Evolutionary conservation across 345 rosid genomes (phyloP).

Genomic region (Passiflora organensis): DNA sequence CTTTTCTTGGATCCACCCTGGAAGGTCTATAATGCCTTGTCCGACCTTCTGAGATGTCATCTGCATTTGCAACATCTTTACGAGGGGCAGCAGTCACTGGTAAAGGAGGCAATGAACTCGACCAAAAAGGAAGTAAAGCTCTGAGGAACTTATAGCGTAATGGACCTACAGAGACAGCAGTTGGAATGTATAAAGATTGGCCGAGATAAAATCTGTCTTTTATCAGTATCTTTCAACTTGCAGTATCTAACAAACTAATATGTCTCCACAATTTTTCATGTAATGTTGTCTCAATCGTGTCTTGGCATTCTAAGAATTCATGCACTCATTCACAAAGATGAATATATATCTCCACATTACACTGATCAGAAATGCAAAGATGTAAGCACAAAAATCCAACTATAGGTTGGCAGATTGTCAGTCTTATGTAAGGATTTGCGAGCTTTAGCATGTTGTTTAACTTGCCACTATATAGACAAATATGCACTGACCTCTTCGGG

Average conservation of each 20-base stretch:
- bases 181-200: conserved; percentile 1
- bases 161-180: conserved; percentile 50
- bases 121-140: conserved; percentile 96
- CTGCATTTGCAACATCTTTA: conserved; percentile 58
- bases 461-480: not conserved
- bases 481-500: conserved; percentile 64
- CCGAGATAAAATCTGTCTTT: not conserved
- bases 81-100: conserved; percentile 96
- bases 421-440: not conserved
- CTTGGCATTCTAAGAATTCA: too few relatives aligned
- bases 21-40: conserved; percentile 60
- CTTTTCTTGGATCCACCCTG: conserved; percentile 82
- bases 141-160: conserved; percentile 82
- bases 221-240: too few relatives aligned
- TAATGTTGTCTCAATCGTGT: too few relatives aligned
- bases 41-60: conserved; percentile 65
- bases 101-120: conserved; percentile 88
- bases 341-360: not conserved
- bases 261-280: too few relatives aligned
- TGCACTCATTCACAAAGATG: too few relatives aligned
- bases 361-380: not conserved
- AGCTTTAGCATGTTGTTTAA: too few relatives aligned
- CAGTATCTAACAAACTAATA: too few relatives aligned
- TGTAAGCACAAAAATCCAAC: not conserved
- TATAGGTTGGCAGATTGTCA: not conserved